phyloP scores from a whole-genome alignment of 768 basidiomycete species.

The Pisolithus sp. region DNA sequence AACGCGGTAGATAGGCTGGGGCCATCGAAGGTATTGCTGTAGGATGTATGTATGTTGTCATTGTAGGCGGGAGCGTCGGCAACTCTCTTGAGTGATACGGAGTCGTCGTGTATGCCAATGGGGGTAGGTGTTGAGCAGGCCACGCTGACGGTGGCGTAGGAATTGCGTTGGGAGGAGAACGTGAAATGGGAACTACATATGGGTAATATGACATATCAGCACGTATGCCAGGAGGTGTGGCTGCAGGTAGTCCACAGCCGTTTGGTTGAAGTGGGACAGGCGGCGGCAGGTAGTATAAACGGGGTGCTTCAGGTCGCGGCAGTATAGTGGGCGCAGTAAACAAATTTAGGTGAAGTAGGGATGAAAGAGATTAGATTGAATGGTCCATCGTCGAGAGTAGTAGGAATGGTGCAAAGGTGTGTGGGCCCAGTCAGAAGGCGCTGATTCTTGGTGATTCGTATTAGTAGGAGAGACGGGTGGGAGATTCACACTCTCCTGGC shows the following conservation, averaged over 20 bases:
- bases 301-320: slow-evolving; percentile 20
- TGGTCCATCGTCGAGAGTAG: slow-evolving; percentile 31
- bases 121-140: slow-evolving; percentile 10
- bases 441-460: slow-evolving; percentile 16
- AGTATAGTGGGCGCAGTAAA: slow-evolving; percentile 17
- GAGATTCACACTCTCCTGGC: too few species aligned
- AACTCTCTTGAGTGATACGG: slow-evolving; percentile 22
- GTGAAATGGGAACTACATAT: slow-evolving; percentile 17
- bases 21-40: neutral
- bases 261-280: slow-evolving; percentile 23
- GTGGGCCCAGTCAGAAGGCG: slow-evolving; percentile 29
- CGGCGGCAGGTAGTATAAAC: slow-evolving; percentile 24
- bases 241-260: slow-evolving; percentile 10
- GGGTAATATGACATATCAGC: slow-evolving; percentile 30
- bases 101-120: slow-evolving; percentile 23
- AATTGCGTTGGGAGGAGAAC: slow-evolving; percentile 17
- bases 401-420: slow-evolving; percentile 31
- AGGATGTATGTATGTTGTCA: slow-evolving; percentile 13
- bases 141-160: slow-evolving; percentile 14
- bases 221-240: slow-evolving; percentile 7
- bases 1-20: too few species aligned
- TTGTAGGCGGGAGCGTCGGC: slow-evolving; percentile 7
- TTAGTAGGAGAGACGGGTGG: too few species aligned
- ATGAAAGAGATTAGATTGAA: slow-evolving; percentile 34
- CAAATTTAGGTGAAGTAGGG: slow-evolving; percentile 26